Evolutionary conservation across 2,329 filamentous ascomycete species (phyloP), one percentile per base, ranked within the genome.

Genomic region (Monilinia laxa): DNA sequence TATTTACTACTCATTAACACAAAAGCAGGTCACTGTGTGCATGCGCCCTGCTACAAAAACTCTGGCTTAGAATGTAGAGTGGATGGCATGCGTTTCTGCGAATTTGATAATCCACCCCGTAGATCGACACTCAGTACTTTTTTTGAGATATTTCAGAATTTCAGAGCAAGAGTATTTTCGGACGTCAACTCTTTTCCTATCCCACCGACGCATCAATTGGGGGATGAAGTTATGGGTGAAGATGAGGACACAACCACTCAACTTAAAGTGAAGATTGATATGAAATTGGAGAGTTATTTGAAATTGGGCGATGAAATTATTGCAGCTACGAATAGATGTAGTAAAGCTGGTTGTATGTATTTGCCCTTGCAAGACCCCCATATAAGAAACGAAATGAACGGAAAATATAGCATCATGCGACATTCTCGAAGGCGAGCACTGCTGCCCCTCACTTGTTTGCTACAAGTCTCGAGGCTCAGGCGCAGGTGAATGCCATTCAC

Each of bases 21-120:
- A 9, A 52, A 47, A 38, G 3, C 20, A 64, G 62, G 20, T 31
- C 51, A 31, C 23, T 64, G 52, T 53, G 51, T 25, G 4, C 62
- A 55, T 3, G 4, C 52, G 12, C 38, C 38, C 12, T 64, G 62
- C 11, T 64, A 38, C 23, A 35, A 38, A 45, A 20, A 58, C 16
- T 45, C 40, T 18, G 52, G 40, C 9, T 7, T 64, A 16, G 7
- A 14, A 7, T 64, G 62, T 35, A 35, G 14, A 35, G 38, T 28
- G 6, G 38, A 64, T 12, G 25, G 62, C 18, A 56, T 64, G 14
- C n/a, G 45, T 49, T 49, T 47, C 28, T 64, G 62, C 40, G 52
- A 35, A n/a, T 10, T 10, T 10, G 18, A 23, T 10, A 16, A 35
- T 7, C 25, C 25, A 16, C 10, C 7, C 23, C 40, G 28, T 2